These are phyloP conservation scores for Zygotorulaspora sp. DNA, from an alignment of 805 yeast genomes.

Conservation along the genomic window DNA sequence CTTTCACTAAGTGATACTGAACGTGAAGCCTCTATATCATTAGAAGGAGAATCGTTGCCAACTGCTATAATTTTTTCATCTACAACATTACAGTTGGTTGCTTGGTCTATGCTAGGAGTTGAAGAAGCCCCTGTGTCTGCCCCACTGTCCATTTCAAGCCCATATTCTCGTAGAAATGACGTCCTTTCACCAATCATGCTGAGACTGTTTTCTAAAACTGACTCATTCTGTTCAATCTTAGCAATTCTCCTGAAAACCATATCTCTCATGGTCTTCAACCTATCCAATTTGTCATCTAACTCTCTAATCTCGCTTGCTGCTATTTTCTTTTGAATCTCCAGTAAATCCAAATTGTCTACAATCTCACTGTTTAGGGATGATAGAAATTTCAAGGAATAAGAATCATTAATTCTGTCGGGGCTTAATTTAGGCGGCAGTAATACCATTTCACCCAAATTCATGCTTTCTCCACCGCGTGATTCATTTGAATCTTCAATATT, in stretches of 20 bases:
- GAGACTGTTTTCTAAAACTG: conserved; percentile 47
- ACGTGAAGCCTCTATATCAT: conserved; percentile 1
- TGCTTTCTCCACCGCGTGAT: conserved; percentile 18
- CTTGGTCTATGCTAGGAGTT: conserved; percentile 1
- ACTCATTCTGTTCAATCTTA: conserved; percentile 55
- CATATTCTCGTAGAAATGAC: conserved; percentile 41
- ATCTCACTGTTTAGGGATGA: conserved; percentile 38
- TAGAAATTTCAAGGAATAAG: conserved; percentile 42
- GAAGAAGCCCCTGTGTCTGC: conserved; percentile 9
- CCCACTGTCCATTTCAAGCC: conserved; percentile 32
- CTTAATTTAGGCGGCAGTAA: conserved; percentile 40
- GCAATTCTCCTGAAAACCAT: conserved; percentile 56
- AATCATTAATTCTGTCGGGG: conserved; percentile 39
- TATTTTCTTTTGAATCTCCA: conserved; percentile 60
- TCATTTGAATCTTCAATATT: conserved; percentile 19
- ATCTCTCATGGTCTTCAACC: conserved; percentile 47
- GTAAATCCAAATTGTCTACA: conserved; percentile 45
- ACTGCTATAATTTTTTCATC: conserved; percentile 5
- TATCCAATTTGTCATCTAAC: conserved; percentile 53
- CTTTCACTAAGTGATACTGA: not conserved
- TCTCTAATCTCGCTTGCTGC: conserved; percentile 63
- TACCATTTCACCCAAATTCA: conserved; percentile 19
- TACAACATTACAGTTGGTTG: conserved; percentile 11
- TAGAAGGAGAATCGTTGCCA: conserved; percentile 6
- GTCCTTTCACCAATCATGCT: conserved; percentile 43